A percentile compares a stretch with the other conserved stretches of the same genome.
Evolutionary conservation across 192 early-diverging fungal genomes (phyloP).

Genomic region (Paraglomus occultum): DNA sequence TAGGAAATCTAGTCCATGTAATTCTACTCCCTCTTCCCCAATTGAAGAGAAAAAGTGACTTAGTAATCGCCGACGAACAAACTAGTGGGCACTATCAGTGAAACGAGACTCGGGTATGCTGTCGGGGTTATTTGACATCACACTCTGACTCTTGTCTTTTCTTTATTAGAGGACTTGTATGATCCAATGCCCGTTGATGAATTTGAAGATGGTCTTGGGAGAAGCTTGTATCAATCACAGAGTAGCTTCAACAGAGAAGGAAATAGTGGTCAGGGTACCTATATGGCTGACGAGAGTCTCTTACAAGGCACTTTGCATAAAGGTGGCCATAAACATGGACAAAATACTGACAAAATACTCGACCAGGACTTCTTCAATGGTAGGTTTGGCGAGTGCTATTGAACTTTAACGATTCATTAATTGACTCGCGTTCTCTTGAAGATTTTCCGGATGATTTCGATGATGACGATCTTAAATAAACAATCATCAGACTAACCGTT

Average conservation of each 20-base stretch:
- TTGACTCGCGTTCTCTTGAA: not conserved
- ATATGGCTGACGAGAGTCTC: not conserved
- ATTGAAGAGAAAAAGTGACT: not conserved
- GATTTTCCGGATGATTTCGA: slow-evolving; percentile 32
- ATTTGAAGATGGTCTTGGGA: slow-evolving; percentile 17
- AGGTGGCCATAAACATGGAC: slow-evolving; percentile 25
- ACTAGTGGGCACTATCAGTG: not conserved
- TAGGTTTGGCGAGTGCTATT: not conserved
- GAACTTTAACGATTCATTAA: not conserved
- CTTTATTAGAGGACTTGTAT: slow-evolving; percentile 10
- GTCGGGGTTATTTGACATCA: too few species aligned
- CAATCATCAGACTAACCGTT: too few species aligned
- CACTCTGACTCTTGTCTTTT: too few species aligned
- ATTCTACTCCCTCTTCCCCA: not conserved
- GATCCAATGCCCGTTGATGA: slow-evolving; percentile 29
- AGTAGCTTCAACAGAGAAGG: slow-evolving; percentile 2
- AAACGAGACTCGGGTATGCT: too few species aligned
- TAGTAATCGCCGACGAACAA: not conserved
- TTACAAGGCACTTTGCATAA: slow-evolving; percentile 14
- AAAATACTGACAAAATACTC: slow-evolving; percentile 21
- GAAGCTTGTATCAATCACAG: slow-evolving; percentile 9
- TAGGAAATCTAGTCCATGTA: not conserved
- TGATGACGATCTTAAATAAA: slow-evolving; percentile 33
- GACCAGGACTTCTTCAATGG: slow-evolving; percentile 31
- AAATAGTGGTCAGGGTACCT: not conserved